Evolutionary conservation across 2,329 filamentous ascomycete species (phyloP), one percentile per base, ranked within the genome.

Genomic region (Bipolaris zeicola): DNA sequence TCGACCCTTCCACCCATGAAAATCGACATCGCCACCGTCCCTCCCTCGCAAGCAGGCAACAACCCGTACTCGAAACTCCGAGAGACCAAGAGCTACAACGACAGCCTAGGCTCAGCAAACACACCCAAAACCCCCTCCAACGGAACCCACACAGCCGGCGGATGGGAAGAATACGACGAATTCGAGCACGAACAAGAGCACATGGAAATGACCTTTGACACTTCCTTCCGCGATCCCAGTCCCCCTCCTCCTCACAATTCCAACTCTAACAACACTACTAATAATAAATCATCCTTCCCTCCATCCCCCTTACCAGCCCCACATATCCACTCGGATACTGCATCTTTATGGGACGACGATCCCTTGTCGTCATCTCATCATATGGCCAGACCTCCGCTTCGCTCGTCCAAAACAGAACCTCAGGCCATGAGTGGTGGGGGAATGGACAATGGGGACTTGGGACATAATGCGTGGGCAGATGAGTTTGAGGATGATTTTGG

Each of bases 1-100:
- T 92, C 90, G 47, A 97, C 93, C 1, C 80, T 97, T 22, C 93
- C 94, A 43, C 91, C 93, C 0, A 96, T 97, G 84, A 95, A 92
- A 73, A 83, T 97, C 55, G 85, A 78, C 44, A 69, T 74, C 14
- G 36, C 69, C 68, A 51, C 61, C 6, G 50, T 66, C 4, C 45
- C 67, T 6, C 62, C 66, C 10, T 52, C 67, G 4, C 60, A 65
- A 14, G 52, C 39, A 22, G 54, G 28, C 26, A 28, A 11, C 8
- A 38, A 48, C 10, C 69, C 69, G 0, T 57, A 69, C 54, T 64
- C 72, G 2, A 67, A 63, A 22, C 65, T 77, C 11, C 72, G 77
- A 33, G 71, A 77, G 46, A 76, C 77, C 7, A 79, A 79, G 64
- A 78, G 75, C 51, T 76, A 74, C 58, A 77, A 80, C 49, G 71